A percentile compares a stretch with the other conserved stretches of the same genome.
These are phyloP conservation scores for Chrysanthemum lavandulifolium DNA, from an alignment of 129 eudicot genomes.

Conservation along the genomic window DNA sequence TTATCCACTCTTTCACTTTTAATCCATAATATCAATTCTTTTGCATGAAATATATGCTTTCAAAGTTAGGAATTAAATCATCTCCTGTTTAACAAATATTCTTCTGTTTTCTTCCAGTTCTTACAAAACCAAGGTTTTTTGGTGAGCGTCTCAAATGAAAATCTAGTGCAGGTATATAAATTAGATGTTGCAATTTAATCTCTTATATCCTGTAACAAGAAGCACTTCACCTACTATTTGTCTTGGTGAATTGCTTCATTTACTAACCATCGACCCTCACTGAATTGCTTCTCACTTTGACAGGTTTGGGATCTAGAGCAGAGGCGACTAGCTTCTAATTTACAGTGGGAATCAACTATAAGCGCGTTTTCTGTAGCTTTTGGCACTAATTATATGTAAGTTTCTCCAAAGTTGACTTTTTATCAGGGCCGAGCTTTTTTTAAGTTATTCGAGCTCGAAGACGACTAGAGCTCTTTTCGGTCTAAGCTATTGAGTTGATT, in stretches of 20 bases:
- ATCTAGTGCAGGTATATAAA: conserved; percentile 72
- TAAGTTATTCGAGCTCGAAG: no score
- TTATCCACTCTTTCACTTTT: conserved; percentile 1
- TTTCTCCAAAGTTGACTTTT: conserved; percentile 11
- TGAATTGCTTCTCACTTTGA: conserved; percentile 34
- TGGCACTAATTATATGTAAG: conserved; percentile 79
- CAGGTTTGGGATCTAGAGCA: conserved; percentile 90
- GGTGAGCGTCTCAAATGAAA: conserved; percentile 74
- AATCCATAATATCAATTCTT: background rate
- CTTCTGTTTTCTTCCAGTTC: conserved; percentile 55
- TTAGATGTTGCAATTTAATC: conserved; percentile 21
- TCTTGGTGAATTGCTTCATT: background rate
- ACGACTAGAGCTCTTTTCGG: no score
- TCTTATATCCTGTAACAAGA: conserved; percentile 20
- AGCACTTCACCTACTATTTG: conserved; percentile 7
- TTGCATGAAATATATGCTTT: conserved; percentile 14
- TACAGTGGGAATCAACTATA: conserved; percentile 88
- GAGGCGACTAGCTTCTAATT: conserved; percentile 55
- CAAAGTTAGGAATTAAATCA: background rate
- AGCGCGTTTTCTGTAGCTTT: conserved; percentile 68
- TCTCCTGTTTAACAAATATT: conserved; percentile 21
- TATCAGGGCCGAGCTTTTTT: no score
- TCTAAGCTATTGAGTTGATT: no score
- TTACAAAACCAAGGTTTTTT: conserved; percentile 82
- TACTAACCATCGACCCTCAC: background rate